Evolutionary conservation across 179 eudicot genomes (phyloP), one percentile per base, ranked within the genome.

Genomic region (Corrigiola litoralis): DNA sequence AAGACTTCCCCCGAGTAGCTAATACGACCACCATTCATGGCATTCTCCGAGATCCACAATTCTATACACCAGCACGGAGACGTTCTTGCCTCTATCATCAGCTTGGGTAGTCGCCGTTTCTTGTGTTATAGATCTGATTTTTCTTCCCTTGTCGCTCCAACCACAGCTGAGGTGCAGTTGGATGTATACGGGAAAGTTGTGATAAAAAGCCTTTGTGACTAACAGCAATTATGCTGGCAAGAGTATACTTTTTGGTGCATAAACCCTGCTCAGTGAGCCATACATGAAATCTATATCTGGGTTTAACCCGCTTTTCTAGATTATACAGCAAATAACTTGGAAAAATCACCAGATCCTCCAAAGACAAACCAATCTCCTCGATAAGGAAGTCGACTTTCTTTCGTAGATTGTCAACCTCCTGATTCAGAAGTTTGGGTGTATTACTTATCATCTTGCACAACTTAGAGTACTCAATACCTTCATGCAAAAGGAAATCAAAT

Each of bases 241-340:
- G 41, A 28, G 82, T 68, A 41, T 81, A 85, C 4, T 68, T 66
- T 71, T 57, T 75, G 21, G 36, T 54, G 60, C 75, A 61, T 78
- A 71, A 81, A 3, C 87, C 86, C 72, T 65, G 77, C 54, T 82
- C 78, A 20, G 20, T 61, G 40, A 89, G 84, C 94, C 88, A 83
- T 38, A 33, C 50, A 72, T 83, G 84, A 57, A 89, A 85, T 49
- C 58, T 67, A 72, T 69, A 85, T 65, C 96, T 81, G 11, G 95
- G 96, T 59, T 75, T 85, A 28, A 89, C 72, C 75, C 95, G 75
- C 49, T 79, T 85, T 68, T 87, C 96, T 29, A 89, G 70, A 65
- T 81, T 85, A 72, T 69, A 85, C 58, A 79, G 61, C 63, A 89
- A 67, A 71, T 66, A 85, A 27, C 75, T 69, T 23, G 96, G 95